A percentile compares a stretch with the other conserved stretches of the same genome.
phyloP scores from a whole-genome alignment of 306 rosid species.

The Begonia peltatifolia region DNA sequence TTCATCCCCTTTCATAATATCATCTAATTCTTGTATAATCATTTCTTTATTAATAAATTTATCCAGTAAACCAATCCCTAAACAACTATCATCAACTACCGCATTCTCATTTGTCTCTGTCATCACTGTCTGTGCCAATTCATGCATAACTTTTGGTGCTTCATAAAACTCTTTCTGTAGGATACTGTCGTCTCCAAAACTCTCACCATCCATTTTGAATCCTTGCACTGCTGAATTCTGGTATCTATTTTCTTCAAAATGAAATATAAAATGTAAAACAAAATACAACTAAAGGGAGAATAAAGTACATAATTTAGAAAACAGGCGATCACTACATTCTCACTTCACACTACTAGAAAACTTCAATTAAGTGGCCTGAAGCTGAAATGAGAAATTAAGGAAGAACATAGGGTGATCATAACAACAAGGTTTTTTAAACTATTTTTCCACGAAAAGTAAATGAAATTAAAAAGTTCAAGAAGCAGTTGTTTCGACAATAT shows the following conservation, averaged over 20 bases:
- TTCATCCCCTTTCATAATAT: slow-evolving; percentile 25
- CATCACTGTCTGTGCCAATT: slow-evolving; percentile 13
- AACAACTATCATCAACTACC: slow-evolving; percentile 3
- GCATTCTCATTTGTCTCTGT: slow-evolving; percentile 13
- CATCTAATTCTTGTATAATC: slow-evolving; percentile 21
- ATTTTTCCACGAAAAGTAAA: too few species aligned
- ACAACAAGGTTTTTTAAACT: too few species aligned
- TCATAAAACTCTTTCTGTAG: slow-evolving; percentile 5
- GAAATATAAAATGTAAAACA: not conserved
- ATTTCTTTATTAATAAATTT: slow-evolving; percentile 12
- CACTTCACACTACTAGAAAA: too few species aligned
- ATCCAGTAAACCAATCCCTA: slow-evolving; percentile 6
- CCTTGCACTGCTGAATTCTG: slow-evolving; percentile 2
- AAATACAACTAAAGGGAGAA: not conserved
- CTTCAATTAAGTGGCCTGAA: too few species aligned
- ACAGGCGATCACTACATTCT: not conserved
- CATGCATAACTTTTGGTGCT: slow-evolving; percentile 10
- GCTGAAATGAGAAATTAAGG: too few species aligned
- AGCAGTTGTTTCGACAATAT: too few species aligned
- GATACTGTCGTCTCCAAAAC: slow-evolving; percentile 11
- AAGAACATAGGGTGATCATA: too few species aligned
- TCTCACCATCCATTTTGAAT: slow-evolving; percentile 13
- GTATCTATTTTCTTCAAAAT: too few species aligned
- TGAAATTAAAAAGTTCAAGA: too few species aligned
- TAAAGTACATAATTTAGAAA: not conserved